Percentiles rank a stretch among this genome's conserved stretches.
Conservation (phyloP, 176 grass and related monocot genomes). For the Aegilops tauschii region DNA sequence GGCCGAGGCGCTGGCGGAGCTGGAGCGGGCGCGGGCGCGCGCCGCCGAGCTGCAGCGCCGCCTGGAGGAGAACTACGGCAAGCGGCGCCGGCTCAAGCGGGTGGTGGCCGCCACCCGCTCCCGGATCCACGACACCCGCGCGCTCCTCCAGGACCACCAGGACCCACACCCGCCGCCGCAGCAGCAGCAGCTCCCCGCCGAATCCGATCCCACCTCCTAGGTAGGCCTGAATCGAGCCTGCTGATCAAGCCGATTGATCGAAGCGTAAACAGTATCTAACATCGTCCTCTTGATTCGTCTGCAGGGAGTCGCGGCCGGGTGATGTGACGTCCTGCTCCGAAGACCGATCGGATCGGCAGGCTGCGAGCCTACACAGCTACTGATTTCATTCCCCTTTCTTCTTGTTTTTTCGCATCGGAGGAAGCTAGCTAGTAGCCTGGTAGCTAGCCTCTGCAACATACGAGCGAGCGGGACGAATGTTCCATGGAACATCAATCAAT, state of each 20-base stretch:
- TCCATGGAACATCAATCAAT: not conserved
- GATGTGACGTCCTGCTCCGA: not conserved
- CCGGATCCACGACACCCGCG: conserved; percentile 45
- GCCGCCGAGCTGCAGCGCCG: conserved; percentile 54
- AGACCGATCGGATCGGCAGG: not conserved
- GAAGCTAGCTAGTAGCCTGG: too few species aligned
- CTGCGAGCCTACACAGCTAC: not conserved
- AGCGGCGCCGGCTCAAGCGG: conserved; percentile 42
- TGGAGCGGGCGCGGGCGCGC: conserved; percentile 47
- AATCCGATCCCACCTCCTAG: conserved; percentile 11
- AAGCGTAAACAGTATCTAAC: not conserved
- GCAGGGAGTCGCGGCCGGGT: not conserved
- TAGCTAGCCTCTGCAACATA: conserved; percentile 21
- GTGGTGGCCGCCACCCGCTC: conserved; percentile 10
- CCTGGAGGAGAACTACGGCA: conserved; percentile 50
- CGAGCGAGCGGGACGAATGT: not conserved
- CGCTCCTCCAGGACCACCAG: conserved; percentile 9
- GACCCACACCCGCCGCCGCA: too few species aligned
- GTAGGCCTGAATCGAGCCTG: not conserved
- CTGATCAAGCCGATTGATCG: not conserved
- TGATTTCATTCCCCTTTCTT: not conserved
- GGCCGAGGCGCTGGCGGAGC: conserved; percentile 52
- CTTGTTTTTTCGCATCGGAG: not conserved
- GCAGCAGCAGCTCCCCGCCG: not conserved
- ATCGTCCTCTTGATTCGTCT: not conserved